Evolutionary conservation across 192 early-diverging fungal genomes (phyloP), one percentile per base, ranked within the genome.

Genomic region (Powellomyces hirtus): DNA sequence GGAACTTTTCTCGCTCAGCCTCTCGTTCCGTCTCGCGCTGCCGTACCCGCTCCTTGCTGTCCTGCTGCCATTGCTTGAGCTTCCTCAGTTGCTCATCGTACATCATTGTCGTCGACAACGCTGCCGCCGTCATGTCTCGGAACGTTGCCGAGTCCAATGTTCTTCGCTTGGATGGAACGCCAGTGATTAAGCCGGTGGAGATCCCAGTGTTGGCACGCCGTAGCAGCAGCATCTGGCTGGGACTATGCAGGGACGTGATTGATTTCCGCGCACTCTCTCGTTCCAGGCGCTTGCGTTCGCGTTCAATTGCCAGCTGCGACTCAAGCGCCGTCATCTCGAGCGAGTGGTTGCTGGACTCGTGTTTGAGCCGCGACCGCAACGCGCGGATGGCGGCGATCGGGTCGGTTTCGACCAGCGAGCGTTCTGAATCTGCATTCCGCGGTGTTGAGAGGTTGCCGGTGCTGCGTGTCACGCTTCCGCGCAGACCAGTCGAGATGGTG

Each of bases 301-400:
- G 50, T n/a, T 72, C 70, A 10, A 4, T 18, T 4, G 62, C 62
- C 5, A 72, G 62, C 33, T 64, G 20, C 11, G 33, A 7, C 34
- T 72, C 70, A 10, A 72, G 53, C 24, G 35, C 53, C 14, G 20
- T 35, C 62, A 72, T 35, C 38, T 72, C 70, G 11, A 60, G n/a
- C 16, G 33, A 24, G 29, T 60, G 59, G 16, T 34, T 37, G 35
- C 36, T 60, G 10, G 55, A 16, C 30, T 60, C 33, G 14, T 64
- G 62, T 33, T 49, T 59, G 10, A 62, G 10, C 45, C 36, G 63
- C n/a, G 67, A 44, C n/a, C 69, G 69, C 14, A 71, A 26, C 0
- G 61, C 45, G 29, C 69, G 69, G 33, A 71, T 71, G 49, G 61
- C 61, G 18, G 69, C 69, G 18, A 71, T 62, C 24, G 69, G 60